phyloP scores from a whole-genome alignment of 352 stramenopile genomes.

The Globisporangium heterothallicum region DNA sequence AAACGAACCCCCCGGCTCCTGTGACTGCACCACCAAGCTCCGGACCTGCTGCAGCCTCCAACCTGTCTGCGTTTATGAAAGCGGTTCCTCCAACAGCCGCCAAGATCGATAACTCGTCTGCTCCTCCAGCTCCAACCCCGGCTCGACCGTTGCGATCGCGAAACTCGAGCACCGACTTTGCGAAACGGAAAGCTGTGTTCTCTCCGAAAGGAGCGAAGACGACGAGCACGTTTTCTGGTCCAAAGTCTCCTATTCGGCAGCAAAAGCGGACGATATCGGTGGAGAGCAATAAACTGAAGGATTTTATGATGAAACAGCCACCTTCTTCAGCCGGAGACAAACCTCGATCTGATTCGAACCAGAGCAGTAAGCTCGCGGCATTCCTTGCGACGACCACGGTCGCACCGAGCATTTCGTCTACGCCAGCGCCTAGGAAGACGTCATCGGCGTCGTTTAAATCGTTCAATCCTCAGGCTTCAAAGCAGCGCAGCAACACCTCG shows the following conservation, averaged over 20 bases:
- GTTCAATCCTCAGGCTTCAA: constrained; percentile 23
- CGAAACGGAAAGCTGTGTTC: constrained; percentile 59
- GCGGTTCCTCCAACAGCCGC: constrained; percentile 22
- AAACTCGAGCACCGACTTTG: constrained; percentile 43
- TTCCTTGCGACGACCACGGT: constrained; percentile 67
- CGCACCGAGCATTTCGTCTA: constrained; percentile 23
- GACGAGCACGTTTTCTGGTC: constrained; percentile 12
- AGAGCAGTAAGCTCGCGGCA: constrained; percentile 65
- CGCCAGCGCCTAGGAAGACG: constrained; percentile 8
- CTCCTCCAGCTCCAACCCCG: constrained; percentile 21
- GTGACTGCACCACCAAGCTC: constrained; percentile 10
- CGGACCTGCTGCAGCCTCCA: constrained; percentile 15
- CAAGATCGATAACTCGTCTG: constrained; percentile 1
- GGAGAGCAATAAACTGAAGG: constrained; percentile 57
- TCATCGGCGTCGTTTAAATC: constrained; percentile 20
- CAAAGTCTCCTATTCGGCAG: constrained; percentile 9
- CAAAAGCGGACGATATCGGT: constrained; percentile 10
- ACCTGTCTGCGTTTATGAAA: constrained; percentile 24
- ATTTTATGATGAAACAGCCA: constrained; percentile 76
- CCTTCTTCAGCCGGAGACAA: constrained; percentile 28
- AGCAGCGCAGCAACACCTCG: constrained; percentile 1
- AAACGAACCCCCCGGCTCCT: constrained; percentile 50
- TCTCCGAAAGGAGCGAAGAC: constrained; percentile 25
- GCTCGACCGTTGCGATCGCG: constrained; percentile 22
- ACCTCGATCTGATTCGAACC: constrained; percentile 39